Base-by-base conservation (phyloP, 2,329 filamentous ascomycete genomes). In the Xylariaceae sp. region DNA sequence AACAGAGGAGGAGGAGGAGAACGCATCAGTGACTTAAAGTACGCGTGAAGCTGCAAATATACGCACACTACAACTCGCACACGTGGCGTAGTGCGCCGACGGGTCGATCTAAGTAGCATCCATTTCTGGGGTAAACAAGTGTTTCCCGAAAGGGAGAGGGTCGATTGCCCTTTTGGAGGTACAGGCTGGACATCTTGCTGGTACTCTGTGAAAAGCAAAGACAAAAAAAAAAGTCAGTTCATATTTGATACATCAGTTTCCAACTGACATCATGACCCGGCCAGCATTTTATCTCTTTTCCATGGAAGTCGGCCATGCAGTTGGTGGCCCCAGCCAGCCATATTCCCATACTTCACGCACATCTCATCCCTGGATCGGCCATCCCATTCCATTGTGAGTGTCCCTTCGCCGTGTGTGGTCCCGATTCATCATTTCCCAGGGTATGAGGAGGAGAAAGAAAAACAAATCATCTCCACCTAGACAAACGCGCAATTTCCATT, bases 101-200 rank as follows among this genome's bases (percentile, higher is more conserved):
- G 36, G 41, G 38, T 31, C 33, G 43, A 48, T 48, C 43, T 34
- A 23, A 34, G 30, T 45, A 21, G 28, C 35, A 41, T 41, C 41
- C 41, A 38, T 34, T 31, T 26, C 28, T 34, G 23, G 36, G 33
- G 26, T 27, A 33, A 24, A n/a, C n/a, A n/a, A n/a, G n/a, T 24
- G 21, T 34, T 45, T 37, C 39, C 42, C 39, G 32, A 48, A 45
- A 34, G 26, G 34, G 42, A 27, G 21, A 32, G 19, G 29, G 21
- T 32, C 31, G 24, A 32, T 31, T 29, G 30, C 14, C 29, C 34
- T 36, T 33, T 28, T 34, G 17, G 14, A 13, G 32, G 8, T 12
- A 34, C 11, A 19, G 11, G 21, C 21, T n/a, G 21, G 17, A 23
- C 17, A 21, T 21, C 29, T 30, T 32, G 11, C 13, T 15, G 19